Base-by-base conservation (phyloP, 2,329 filamentous ascomycete species). In the Stagonosporopsis tanaceti region DNA sequence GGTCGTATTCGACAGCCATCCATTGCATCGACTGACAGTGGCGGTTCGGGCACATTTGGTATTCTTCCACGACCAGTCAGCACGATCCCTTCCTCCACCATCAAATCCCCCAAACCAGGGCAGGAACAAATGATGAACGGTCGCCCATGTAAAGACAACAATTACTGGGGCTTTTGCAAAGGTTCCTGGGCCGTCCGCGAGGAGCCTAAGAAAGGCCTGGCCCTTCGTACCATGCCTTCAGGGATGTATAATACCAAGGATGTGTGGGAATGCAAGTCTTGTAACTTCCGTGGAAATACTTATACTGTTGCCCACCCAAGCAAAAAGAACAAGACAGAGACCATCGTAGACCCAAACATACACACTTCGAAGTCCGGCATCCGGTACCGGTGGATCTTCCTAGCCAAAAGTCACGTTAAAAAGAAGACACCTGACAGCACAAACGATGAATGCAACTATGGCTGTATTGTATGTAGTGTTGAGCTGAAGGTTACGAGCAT, bases 101-200 rank as follows among this genome's bases (percentile, higher is more conserved):
- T 71, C 35, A 38, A 61, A 37, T 61, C 61, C 40, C 61, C 61
- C 14, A 57, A 62, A 8, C 46, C 60, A 1, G 59, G 57, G 3
- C 62, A 65, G 37, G 62, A 70, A 14, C 64, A 54, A n/a, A 72
- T 71, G 64, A 72, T 77, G 64, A 50, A 61, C 17, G 73, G 73
- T 37, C 73, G 76, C 4, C 74, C 76, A 0, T 73, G 70, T 64
- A 77, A 76, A 59, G 66, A 69, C n/a, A 78, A 77, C 60, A 68
- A 73, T 57, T 78, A 77, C 64, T 77, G 73, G 71, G 75, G 75
- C 20, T 78, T 77, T 64, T 78, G 76, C 65, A 77, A 77, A 66
- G 76, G 76, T 32, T 69, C 76, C 2, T 77, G 76, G 76, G 66
- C 66, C 1, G 61, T 69, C 2, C 70, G 75, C 32, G 72, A 74